phyloP scores from a whole-genome alignment of 306 rosid species.

The Vigna reflexopilosa region DNA sequence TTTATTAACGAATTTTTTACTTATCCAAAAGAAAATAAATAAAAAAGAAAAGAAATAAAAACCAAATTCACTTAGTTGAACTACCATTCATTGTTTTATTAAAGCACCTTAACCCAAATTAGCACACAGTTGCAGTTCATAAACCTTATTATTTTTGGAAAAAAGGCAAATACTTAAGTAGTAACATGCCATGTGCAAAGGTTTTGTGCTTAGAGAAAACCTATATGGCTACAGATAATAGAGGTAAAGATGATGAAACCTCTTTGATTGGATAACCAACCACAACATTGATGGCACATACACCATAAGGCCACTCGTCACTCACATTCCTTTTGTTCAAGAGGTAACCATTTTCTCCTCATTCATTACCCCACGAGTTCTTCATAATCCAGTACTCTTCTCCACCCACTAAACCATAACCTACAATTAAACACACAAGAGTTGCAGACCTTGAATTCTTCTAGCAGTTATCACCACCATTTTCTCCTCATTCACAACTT shows the following conservation, averaged over 20 bases:
- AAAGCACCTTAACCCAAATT: slow-evolving; percentile 1
- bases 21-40: no score
- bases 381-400: no score
- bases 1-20: no score
- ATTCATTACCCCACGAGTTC: no score
- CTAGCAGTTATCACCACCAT: slow-evolving; percentile 38
- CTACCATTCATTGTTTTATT: slow-evolving; percentile 19
- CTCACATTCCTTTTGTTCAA: no score
- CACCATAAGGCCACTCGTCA: no score
- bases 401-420: no score
- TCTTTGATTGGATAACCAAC: no score
- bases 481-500: slow-evolving; percentile 29
- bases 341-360: no score
- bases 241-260: no score
- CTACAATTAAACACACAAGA: slow-evolving; percentile 16
- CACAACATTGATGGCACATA: no score
- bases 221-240: no score
- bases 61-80: neutral
- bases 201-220: neutral
- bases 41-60: neutral
- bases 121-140: neutral
- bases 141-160: neutral
- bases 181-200: neutral
- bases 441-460: slow-evolving; percentile 15
- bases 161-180: slow-evolving; percentile 16